Base-by-base conservation (phyloP, 768 basidiomycete genomes). In the Hemileccinum impolitum region DNA sequence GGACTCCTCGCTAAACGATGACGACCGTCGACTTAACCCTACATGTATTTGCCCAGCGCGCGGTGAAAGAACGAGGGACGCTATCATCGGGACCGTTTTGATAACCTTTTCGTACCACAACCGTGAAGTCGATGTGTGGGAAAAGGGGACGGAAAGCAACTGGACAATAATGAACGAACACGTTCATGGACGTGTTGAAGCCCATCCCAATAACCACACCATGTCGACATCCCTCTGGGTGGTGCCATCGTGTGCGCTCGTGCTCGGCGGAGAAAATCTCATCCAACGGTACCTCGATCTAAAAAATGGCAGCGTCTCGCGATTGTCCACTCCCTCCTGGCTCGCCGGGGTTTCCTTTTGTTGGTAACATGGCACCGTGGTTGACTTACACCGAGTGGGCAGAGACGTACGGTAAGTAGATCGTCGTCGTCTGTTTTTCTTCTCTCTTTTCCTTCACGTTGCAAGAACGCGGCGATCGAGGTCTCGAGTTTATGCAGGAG, bases 361-460 rank as follows among this genome's bases (percentile, higher is more conserved):
- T 75, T 5, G 72, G 74, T 6, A 74, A 75, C 54, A 42, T 72
- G 36, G 59, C 61, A 17, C 66, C 66, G 34, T 73, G 69, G 69
- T 55, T 60, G 50, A 67, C 62, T 8, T 75, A 71, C 48, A 46
- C 68, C 15, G 54, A 64, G 31, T 76, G 74, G 73, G 56, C 59
- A 47, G 59, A 66, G 45, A 55, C 57, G 41, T 69, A 72, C 36
- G 68, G 73, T 52, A 45, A 17, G 39, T 23, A 23, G 6, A 21
- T 15, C 18, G 40, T 41, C 39, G 18, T 38, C 26, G n/a, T n/a
- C n/a, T 3, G 23, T 6, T 23, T 23, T 23, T 6, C 23, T 6
- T 23, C 23, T 23, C 23, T 23, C 6, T 15, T 25, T 39, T 39
- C 2, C 42, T 31, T 38, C 21, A 7, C 19, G 8, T 26, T n/a